Conservation (phyloP, 139 green algal genomes). For the Desmodesmus armatus region DNA sequence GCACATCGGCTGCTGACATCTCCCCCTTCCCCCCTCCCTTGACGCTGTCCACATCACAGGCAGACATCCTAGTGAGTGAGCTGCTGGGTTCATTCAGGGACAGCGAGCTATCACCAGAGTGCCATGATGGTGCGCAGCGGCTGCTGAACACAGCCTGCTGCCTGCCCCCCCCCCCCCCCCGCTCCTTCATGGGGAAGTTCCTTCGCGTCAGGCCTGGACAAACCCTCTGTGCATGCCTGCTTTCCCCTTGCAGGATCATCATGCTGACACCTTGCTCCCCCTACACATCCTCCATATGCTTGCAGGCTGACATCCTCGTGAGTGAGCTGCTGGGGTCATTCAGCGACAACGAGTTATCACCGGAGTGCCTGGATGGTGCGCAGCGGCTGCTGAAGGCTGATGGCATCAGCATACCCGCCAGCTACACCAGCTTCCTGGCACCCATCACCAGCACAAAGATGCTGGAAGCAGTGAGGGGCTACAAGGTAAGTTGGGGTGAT, state of each 20-base stretch:
- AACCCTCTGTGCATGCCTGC: no score
- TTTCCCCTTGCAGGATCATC: no score
- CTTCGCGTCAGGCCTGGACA: no score
- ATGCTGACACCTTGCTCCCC: no score
- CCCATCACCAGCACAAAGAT: conserved; percentile 91
- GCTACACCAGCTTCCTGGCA: conserved; percentile 84
- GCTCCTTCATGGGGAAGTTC: no score
- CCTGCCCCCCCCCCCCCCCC: no score
- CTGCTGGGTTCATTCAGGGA: conserved; percentile 98
- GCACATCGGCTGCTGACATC: no score
- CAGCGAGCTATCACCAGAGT: conserved; percentile 98
- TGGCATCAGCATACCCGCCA: conserved; percentile 80
- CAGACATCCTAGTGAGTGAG: conserved; percentile 95
- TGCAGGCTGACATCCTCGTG: conserved; percentile 95
- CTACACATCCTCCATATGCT: no score
- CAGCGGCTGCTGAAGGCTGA: conserved; percentile 88
- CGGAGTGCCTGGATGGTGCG: conserved; percentile 85
- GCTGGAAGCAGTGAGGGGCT: conserved; percentile 75
- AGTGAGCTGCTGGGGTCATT: conserved; percentile 97
- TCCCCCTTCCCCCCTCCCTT: no score
- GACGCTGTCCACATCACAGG: no score
- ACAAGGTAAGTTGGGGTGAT: no score
- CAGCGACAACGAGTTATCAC: conserved; percentile 98
- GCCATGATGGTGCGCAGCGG: conserved; percentile 80
- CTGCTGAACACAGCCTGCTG: no score